phyloP scores from a whole-genome alignment of 352 stramenopile species.

The Globisporangium paddicum region DNA sequence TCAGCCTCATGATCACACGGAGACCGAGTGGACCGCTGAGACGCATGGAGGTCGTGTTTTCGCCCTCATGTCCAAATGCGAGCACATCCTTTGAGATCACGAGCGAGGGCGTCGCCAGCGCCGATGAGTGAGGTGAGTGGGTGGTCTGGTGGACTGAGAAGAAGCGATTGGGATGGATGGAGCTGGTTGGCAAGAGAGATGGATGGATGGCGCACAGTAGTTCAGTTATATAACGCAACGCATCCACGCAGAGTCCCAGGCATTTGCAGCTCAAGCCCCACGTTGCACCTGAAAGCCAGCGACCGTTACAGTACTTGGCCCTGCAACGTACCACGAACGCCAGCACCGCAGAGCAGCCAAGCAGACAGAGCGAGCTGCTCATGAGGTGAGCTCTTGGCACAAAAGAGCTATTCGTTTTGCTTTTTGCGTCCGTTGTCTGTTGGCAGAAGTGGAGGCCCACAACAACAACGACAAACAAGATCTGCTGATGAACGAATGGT shows the following conservation, averaged over 20 bases:
- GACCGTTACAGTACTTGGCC: background rate
- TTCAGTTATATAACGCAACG: background rate
- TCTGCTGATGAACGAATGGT: background rate
- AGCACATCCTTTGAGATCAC: constrained; percentile 59
- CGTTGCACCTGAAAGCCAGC: background rate
- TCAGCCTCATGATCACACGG: constrained; percentile 54
- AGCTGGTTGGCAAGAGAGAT: background rate
- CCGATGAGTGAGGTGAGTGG: constrained; percentile 9
- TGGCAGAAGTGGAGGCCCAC: too few species aligned
- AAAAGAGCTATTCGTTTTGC: background rate
- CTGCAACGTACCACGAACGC: background rate
- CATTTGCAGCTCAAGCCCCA: too few species aligned
- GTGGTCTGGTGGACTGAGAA: background rate
- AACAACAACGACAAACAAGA: background rate
- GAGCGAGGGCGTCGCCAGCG: constrained; percentile 28
- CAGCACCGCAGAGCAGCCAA: background rate
- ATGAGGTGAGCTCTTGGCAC: background rate
- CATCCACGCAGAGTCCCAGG: background rate
- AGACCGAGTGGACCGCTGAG: constrained; percentile 21
- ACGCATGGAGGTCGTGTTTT: constrained; percentile 49
- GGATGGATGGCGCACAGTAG: background rate
- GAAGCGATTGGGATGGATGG: background rate
- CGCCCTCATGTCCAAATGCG: constrained; percentile 35
- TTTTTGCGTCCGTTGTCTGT: background rate
- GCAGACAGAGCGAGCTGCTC: background rate